Conservation (phyloP, 208 protist genomes). For the Vickermania spadyakhi region DNA sequence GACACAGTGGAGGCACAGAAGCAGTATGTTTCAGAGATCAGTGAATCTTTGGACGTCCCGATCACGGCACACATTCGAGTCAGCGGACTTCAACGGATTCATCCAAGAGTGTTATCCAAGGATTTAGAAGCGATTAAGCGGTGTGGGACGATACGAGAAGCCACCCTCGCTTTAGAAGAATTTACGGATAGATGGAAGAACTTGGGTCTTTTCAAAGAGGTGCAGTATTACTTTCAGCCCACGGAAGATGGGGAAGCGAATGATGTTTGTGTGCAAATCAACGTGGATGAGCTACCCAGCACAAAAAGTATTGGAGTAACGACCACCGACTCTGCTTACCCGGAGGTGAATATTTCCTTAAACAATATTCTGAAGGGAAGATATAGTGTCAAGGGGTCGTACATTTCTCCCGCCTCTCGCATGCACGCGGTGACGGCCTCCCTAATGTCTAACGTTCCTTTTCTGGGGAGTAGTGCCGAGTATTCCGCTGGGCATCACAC, state of each 20-base stretch:
- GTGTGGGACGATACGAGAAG: slow-evolving; percentile 47
- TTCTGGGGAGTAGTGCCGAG: slow-evolving; percentile 61
- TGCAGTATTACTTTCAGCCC: slow-evolving; percentile 79
- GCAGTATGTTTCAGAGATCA: not conserved
- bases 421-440: slow-evolving; percentile 67
- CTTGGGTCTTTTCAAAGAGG: slow-evolving; percentile 55
- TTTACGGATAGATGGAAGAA: slow-evolving; percentile 44
- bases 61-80: slow-evolving; percentile 67
- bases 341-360: slow-evolving; percentile 59
- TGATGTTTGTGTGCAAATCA: slow-evolving; percentile 70
- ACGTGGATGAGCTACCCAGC: slow-evolving; percentile 54
- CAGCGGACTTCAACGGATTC: slow-evolving; percentile 32
- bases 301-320: slow-evolving; percentile 74
- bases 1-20: not conserved
- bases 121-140: slow-evolving; percentile 71
- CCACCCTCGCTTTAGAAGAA: slow-evolving; percentile 35
- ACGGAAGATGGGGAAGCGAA: slow-evolving; percentile 45
- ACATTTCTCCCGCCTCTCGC: slow-evolving; percentile 67
- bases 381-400: slow-evolving; percentile 71
- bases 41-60: slow-evolving; percentile 23
- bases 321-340: slow-evolving; percentile 72
- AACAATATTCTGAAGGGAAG: slow-evolving; percentile 68
- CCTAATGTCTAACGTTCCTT: slow-evolving; percentile 66
- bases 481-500: slow-evolving; percentile 60
- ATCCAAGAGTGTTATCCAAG: slow-evolving; percentile 53